Percentiles rank a stretch among this genome's conserved stretches.
These are phyloP conservation scores for Xylaria sp. DNA, from an alignment of 2,329 filamentous ascomycete genomes.

Conservation along the genomic window DNA sequence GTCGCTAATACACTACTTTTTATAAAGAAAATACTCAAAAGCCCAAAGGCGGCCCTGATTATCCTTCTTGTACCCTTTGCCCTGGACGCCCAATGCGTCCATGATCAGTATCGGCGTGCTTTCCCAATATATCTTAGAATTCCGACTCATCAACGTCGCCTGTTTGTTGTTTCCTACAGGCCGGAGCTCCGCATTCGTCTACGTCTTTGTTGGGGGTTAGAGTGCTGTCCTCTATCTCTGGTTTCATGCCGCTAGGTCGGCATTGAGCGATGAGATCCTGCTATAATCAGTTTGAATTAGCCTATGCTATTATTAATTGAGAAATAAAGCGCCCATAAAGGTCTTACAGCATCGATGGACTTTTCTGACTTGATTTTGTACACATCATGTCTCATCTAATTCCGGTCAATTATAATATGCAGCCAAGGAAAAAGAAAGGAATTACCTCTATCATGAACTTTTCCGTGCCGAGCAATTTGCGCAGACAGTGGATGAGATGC, in stretches of 20 bases:
- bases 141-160: too few relatives aligned
- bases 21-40: too few relatives aligned
- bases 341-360: background rate
- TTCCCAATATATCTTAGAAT: too few relatives aligned
- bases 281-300: background rate
- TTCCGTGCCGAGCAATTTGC: background rate
- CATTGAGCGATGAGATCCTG: background rate
- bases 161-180: too few relatives aligned
- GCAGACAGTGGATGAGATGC: background rate
- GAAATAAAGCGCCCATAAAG: too few relatives aligned
- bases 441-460: background rate
- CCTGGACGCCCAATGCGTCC: too few relatives aligned
- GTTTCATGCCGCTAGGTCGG: background rate
- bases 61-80: too few relatives aligned
- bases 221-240: background rate
- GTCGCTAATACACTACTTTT: too few relatives aligned
- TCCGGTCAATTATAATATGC: background rate
- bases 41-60: too few relatives aligned
- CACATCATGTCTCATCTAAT: slow-evolving; percentile 2
- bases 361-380: background rate
- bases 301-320: background rate
- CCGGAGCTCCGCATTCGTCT: background rate
- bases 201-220: background rate
- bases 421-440: background rate
- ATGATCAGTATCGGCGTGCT: too few relatives aligned